These are phyloP conservation scores for Talaromyces liani DNA, from an alignment of 495 filamentous ascomycete genomes.

Conservation along the genomic window DNA sequence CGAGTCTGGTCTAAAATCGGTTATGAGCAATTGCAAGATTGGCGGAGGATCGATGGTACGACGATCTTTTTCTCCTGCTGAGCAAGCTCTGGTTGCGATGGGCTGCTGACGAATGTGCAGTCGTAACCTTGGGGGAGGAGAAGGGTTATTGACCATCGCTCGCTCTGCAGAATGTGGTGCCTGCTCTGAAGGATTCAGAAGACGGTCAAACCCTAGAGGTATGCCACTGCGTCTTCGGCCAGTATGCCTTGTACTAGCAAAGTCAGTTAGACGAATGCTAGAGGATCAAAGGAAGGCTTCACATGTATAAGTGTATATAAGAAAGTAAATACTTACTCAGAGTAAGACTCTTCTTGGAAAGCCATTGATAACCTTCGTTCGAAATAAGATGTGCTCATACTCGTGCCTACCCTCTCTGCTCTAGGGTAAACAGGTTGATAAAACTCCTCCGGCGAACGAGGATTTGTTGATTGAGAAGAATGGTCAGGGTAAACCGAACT, in stretches of 20 bases:
- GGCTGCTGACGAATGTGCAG: slow-evolving; percentile 87
- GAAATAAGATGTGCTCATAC: not conserved
- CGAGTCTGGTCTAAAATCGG: slow-evolving; percentile 49
- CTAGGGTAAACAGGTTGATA: not conserved
- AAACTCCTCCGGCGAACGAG: not conserved
- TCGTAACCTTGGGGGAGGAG: slow-evolving; percentile 25
- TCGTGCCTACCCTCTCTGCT: not conserved
- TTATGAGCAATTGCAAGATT: slow-evolving; percentile 78
- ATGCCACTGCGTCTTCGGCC: slow-evolving; percentile 19
- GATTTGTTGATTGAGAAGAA: not conserved
- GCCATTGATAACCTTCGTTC: not conserved
- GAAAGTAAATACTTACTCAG: not conserved
- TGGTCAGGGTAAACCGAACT: not conserved
- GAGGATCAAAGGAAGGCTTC: not conserved
- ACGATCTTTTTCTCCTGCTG: slow-evolving; percentile 88
- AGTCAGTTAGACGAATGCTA: not conserved
- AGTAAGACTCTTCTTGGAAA: not conserved
- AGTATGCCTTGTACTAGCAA: not conserved
- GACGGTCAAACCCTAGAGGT: slow-evolving; percentile 34
- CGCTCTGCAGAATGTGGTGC: not conserved
- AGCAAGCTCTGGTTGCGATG: slow-evolving; percentile 81
- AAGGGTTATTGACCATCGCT: slow-evolving; percentile 17
- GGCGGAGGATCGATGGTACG: slow-evolving; percentile 93
- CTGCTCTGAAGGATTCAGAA: slow-evolving; percentile 24
- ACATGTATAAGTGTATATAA: not conserved